These are phyloP conservation scores for Entomophthora muscae DNA, from an alignment of 371 early-diverging fungal genomes.

Conservation along the genomic window DNA sequence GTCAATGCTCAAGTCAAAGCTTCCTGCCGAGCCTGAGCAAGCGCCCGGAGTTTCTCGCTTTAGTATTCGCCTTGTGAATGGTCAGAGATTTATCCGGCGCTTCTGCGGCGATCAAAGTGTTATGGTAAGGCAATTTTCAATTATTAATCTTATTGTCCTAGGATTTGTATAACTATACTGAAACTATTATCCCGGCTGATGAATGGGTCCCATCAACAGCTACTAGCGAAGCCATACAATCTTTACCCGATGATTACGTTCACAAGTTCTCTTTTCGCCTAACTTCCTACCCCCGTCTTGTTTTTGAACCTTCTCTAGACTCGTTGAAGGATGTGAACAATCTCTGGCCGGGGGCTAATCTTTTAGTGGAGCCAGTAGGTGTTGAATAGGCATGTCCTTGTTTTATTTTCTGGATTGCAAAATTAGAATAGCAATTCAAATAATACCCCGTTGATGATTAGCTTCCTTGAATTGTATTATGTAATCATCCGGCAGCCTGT, in stretches of 20 bases:
- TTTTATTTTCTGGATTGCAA: too few species aligned
- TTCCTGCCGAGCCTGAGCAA: conserved; percentile 37
- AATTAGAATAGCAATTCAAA: too few species aligned
- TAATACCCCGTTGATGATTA: too few species aligned
- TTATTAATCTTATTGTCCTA: conserved; percentile 4
- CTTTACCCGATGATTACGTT: conserved; percentile 29
- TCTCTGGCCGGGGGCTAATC: conserved; percentile 56
- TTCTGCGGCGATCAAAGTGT: conserved; percentile 47
- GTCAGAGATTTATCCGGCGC: conserved; percentile 45
- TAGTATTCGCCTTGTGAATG: conserved; percentile 55
- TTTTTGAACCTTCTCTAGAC: conserved; percentile 21
- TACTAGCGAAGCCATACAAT: conserved; percentile 9
- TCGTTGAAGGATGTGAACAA: conserved; percentile 22
- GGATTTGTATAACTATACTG: conserved; percentile 46
- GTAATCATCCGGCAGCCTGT: too few species aligned
- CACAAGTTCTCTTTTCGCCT: conserved; percentile 47
- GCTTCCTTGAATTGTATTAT: too few species aligned
- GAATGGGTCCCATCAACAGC: conserved; percentile 15
- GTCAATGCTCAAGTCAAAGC: conserved; percentile 20
- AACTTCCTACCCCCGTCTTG: conserved; percentile 48
- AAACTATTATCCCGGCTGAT: conserved; percentile 27
- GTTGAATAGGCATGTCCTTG: too few species aligned
- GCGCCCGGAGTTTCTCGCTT: conserved; percentile 32
- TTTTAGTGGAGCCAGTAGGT: conserved; percentile 34
- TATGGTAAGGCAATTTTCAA: conserved; percentile 22